Base-by-base conservation (phyloP, 257 asterid species). In the Asclepias syriaca region DNA sequence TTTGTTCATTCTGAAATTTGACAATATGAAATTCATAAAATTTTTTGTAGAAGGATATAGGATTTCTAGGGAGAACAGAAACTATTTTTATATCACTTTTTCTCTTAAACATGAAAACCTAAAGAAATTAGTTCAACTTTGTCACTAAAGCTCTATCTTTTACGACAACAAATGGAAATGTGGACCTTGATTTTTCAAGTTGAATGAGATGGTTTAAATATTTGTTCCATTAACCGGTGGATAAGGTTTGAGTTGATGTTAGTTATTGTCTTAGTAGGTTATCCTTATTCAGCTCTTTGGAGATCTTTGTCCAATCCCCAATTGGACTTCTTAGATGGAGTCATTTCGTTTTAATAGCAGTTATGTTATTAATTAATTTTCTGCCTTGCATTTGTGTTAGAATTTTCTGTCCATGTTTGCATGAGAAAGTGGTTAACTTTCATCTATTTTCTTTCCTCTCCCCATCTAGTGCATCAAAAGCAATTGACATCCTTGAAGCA, bases 401-500 rank as follows among this genome's bases (percentile, higher is more conserved):
- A 45, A 21, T 13, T 61, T 45, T 6, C 29, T 18, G 34, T 22
- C 13, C 12, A 3, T 27, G 21, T 61, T 45, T 51, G 57, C 37
- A 14, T 9, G 19, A 19, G 3, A 48, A 61, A 49, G 12, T 32
- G 13, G 8, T n/a, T 15, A 0, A 2, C 54, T n/a, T 58, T 49
- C 11, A 59, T 27, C 9, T 68, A 3, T 68, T 46, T 49, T 12
- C 22, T 49, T 24, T 48, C 40, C 66, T 77, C 69, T 59, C 60
- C 34, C 58, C 34, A 29, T 11, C 27, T 73, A 95, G 99, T 87
- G 98, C 85, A 81, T 83, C 89, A 77, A 95, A 95, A 86, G 99
- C 99, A 27, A 89, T 90, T 77, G 99, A 92, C 79, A 90, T 95
- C 80, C 97, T 95, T 77, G 96, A 95, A 80, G 99, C 99, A 16